Percentiles rank a stretch among this genome's conserved stretches.
Evolutionary conservation across 1,139 yeast genomes (phyloP).

Genomic region (Waltiozyma sp.): DNA sequence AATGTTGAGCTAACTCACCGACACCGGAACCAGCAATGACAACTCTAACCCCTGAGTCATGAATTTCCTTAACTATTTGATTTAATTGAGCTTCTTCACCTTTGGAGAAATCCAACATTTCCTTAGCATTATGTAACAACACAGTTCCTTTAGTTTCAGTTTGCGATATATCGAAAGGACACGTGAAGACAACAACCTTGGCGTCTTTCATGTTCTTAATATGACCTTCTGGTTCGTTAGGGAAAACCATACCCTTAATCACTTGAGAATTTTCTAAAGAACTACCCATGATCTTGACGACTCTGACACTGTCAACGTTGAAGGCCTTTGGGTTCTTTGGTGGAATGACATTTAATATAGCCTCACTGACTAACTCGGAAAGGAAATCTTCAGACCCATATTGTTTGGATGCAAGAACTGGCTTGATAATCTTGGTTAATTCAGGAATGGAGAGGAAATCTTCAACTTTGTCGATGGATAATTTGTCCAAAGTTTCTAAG

Average conservation of each 20-base stretch:
- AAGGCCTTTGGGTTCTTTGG: slow-evolving; percentile 34
- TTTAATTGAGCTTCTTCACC: slow-evolving; percentile 96
- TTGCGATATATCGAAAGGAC: slow-evolving; percentile 88
- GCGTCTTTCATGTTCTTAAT: slow-evolving; percentile 58
- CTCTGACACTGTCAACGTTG: slow-evolving; percentile 88
- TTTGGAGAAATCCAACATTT: slow-evolving; percentile 89
- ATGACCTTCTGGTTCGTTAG: slow-evolving; percentile 90
- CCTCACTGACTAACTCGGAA: slow-evolving; percentile 74
- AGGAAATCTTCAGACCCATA: slow-evolving; percentile 77
- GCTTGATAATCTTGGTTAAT: slow-evolving; percentile 64
- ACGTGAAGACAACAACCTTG: slow-evolving; percentile 85
- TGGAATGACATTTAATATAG: slow-evolving; percentile 73
- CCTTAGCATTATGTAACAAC: slow-evolving; percentile 86
- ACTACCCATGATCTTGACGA: slow-evolving; percentile 94
- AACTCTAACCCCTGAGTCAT: slow-evolving; percentile 77
- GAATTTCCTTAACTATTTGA: slow-evolving; percentile 71
- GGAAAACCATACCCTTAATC: slow-evolving; percentile 95
- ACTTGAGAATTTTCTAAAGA: slow-evolving; percentile 66
- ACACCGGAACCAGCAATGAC: slow-evolving; percentile 88
- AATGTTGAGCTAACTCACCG: slow-evolving; percentile 90
- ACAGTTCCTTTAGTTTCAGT: slow-evolving; percentile 98
- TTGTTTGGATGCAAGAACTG: slow-evolving; percentile 90
- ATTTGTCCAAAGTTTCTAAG: slow-evolving; percentile 50
- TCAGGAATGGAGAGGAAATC: slow-evolving; percentile 45
- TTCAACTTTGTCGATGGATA: slow-evolving; percentile 53